Conservation (phyloP, 208 protist species). For the Angomonas deanei region DNA sequence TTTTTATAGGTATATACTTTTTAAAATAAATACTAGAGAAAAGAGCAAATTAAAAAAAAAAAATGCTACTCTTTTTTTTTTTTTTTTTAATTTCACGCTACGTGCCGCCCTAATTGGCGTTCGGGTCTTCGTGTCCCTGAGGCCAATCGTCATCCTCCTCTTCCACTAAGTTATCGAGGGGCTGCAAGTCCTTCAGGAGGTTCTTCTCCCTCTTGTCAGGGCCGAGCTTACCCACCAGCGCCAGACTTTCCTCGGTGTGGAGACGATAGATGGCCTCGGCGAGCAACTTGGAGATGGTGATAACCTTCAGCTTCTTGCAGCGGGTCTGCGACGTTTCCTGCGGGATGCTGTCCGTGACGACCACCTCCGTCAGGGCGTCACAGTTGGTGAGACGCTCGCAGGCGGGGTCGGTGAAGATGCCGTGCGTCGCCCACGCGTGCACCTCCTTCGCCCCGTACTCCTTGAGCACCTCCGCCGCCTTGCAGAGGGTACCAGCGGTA, state of each 20-base stretch:
- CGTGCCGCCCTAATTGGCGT: background rate
- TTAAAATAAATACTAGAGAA: background rate
- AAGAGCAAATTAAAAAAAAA: background rate
- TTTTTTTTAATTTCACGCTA: background rate
- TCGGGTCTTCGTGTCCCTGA: constrained; percentile 4
- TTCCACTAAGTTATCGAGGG: constrained; percentile 76
- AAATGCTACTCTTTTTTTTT: background rate
- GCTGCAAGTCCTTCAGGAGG: constrained; percentile 66
- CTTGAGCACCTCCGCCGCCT: constrained; percentile 89
- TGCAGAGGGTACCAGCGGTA: constrained; percentile 92
- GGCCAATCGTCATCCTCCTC: constrained; percentile 75
- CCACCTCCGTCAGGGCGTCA: constrained; percentile 77
- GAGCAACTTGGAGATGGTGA: constrained; percentile 82
- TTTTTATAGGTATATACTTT: background rate
- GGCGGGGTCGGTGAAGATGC: constrained; percentile 87
- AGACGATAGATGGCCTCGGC: constrained; percentile 85
- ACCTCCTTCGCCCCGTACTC: constrained; percentile 89
- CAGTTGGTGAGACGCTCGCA: constrained; percentile 86
- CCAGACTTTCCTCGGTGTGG: constrained; percentile 82
- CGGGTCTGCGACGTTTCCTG: constrained; percentile 64
- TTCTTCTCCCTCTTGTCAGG: constrained; percentile 15
- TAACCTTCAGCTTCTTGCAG: constrained; percentile 82
- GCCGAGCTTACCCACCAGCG: constrained; percentile 27
- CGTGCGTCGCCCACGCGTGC: constrained; percentile 92
- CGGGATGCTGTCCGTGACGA: constrained; percentile 94